Evolutionary conservation across 1,139 yeast genomes (phyloP).

Genomic region (Hansenula anomala): DNA sequence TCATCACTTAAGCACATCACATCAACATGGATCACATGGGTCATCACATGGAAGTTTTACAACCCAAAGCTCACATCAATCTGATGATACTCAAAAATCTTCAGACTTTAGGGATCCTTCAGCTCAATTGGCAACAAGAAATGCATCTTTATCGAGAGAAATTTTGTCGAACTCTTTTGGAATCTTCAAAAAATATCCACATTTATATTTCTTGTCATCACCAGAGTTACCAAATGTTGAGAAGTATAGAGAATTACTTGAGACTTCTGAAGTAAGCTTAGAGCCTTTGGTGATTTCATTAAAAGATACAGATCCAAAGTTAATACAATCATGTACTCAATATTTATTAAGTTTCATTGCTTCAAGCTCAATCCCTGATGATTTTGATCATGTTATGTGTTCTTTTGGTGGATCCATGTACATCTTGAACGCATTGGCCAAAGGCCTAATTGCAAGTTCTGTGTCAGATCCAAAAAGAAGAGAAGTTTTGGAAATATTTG

Average conservation of each 20-base stretch:
- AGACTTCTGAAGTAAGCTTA: conserved; percentile 9
- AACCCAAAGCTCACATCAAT: no score
- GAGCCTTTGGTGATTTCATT: conserved; percentile 23
- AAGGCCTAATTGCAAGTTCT: conserved; percentile 11
- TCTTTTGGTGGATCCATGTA: conserved; percentile 19
- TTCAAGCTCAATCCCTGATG: conserved; percentile 15
- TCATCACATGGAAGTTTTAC: no score
- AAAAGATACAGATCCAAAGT: conserved; percentile 18
- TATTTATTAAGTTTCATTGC: conserved; percentile 17
- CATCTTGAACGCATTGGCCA: conserved; percentile 15
- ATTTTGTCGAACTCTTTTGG: conserved; percentile 19
- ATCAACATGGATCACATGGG: conserved; percentile 2
- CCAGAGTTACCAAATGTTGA: conserved; percentile 15
- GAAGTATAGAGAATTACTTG: conserved; percentile 10
- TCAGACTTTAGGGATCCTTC: no score
- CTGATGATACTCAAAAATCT: no score
- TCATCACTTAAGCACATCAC: conserved; percentile 9
- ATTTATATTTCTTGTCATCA: conserved; percentile 16
- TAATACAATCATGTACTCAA: conserved; percentile 17
- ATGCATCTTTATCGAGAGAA: conserved; percentile 20
- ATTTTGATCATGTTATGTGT: conserved; percentile 16
- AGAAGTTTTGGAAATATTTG: conserved; percentile 19
- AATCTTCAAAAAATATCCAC: conserved; percentile 22
- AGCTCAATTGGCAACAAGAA: not conserved
- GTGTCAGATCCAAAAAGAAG: conserved; percentile 18